A percentile compares a stretch with the other conserved stretches of the same genome.
These are phyloP conservation scores for Penicillium griseofulvum DNA, from an alignment of 2,329 filamentous ascomycete species.

Conservation along the genomic window DNA sequence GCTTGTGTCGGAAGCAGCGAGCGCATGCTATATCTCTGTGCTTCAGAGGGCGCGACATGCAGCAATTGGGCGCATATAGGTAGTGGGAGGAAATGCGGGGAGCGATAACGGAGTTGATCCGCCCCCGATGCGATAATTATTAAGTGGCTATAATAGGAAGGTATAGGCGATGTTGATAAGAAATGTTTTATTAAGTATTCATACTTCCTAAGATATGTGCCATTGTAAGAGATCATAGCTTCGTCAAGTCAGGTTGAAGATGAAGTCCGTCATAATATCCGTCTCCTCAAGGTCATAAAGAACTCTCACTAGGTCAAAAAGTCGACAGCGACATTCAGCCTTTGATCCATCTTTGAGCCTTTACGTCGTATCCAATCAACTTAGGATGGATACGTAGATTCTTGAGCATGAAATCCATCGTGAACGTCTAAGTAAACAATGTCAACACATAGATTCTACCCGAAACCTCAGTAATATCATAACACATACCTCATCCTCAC, in stretches of 20 bases:
- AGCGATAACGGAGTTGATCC: conserved; percentile 6
- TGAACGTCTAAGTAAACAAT: conserved; percentile 54
- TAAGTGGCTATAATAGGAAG: conserved; percentile 11
- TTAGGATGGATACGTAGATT: conserved; percentile 62
- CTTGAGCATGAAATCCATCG: conserved; percentile 68
- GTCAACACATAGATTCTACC: background rate
- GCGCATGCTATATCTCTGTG: conserved; percentile 27
- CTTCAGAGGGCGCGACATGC: conserved; percentile 25
- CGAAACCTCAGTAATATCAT: background rate
- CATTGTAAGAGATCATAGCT: background rate
- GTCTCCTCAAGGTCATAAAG: background rate
- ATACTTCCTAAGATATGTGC: background rate
- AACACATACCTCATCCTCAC: conserved; percentile 34
- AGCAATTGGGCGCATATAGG: conserved; percentile 1
- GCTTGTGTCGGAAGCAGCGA: conserved; percentile 30
- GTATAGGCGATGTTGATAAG: conserved; percentile 9
- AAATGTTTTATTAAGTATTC: background rate
- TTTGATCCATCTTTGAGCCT: conserved; percentile 55
- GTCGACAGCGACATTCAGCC: background rate
- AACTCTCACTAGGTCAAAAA: background rate
- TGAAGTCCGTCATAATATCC: background rate
- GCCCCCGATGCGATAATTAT: background rate
- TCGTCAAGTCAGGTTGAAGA: background rate
- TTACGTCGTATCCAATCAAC: conserved; percentile 62
- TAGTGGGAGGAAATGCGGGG: conserved; percentile 15